Percentiles rank a stretch among this genome's conserved stretches.
Conservation (phyloP, 1,284 basidiomycete species). For the Apiotrichum porosum region DNA sequence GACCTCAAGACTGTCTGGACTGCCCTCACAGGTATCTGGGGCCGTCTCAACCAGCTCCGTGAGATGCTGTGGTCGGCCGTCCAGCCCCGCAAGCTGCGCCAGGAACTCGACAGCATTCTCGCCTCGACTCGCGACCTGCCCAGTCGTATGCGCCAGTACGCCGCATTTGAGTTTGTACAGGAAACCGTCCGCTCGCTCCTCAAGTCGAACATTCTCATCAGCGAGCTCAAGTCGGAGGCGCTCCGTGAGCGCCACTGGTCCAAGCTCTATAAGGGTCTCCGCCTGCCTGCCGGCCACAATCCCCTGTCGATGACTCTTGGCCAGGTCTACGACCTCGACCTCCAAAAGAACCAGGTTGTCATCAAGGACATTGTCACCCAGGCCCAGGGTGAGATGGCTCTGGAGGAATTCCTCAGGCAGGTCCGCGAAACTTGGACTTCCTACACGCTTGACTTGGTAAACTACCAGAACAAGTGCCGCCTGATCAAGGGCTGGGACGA, state of each 20-base stretch:
- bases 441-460: constrained; percentile 92
- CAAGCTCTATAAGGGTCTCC: constrained; percentile 89
- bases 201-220: constrained; percentile 83
- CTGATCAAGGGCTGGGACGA: constrained; percentile 98
- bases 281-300: constrained; percentile 61
- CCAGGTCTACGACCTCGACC: constrained; percentile 92
- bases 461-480: constrained; percentile 98
- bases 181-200: constrained; percentile 78
- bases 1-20: constrained; percentile 99
- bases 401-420: constrained; percentile 89
- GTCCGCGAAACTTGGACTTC: constrained; percentile 96
- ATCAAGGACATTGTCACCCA: constrained; percentile 95
- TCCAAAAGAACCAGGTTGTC: constrained; percentile 82
- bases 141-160: constrained; percentile 96
- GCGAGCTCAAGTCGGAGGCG: constrained; percentile 94
- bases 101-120: constrained; percentile 84
- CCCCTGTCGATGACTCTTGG: constrained; percentile 83
- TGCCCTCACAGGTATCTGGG: constrained; percentile 94
- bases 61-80: constrained; percentile 89
- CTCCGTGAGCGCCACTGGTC: constrained; percentile 98
- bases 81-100: constrained; percentile 85
- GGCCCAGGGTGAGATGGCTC: constrained; percentile 98
- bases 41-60: constrained; percentile 80
- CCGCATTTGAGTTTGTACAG: constrained; percentile 97
- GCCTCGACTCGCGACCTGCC: constrained; percentile 97